Conservation (phyloP, 345 rosid species). For the Hibiscus mutabilis region DNA sequence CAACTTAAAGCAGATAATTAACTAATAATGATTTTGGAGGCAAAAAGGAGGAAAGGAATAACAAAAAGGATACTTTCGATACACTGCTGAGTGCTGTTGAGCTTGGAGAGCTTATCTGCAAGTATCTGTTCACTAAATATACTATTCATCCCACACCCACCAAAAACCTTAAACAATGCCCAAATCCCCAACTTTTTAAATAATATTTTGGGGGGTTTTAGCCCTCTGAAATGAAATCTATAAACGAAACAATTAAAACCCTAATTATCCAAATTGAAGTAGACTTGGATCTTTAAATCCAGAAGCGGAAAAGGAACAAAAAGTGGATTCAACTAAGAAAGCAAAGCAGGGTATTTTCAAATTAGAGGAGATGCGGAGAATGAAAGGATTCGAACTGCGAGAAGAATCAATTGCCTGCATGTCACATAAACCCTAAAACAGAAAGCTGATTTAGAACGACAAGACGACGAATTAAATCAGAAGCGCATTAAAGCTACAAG, state of each 20-base stretch:
- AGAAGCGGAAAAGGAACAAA: background rate
- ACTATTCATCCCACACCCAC: constrained; percentile 70
- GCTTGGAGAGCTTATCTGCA: constrained; percentile 94
- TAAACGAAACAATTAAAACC: background rate
- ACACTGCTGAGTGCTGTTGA: constrained; percentile 91
- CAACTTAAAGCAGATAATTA: background rate
- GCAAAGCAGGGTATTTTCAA: background rate
- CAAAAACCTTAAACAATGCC: background rate
- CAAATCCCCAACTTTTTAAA: background rate
- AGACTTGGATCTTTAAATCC: constrained; percentile 16
- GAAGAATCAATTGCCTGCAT: background rate
- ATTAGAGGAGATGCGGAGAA: constrained; percentile 16
- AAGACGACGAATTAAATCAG: background rate
- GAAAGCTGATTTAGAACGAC: background rate
- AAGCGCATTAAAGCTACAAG: too few species aligned
- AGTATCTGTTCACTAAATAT: constrained; percentile 88
- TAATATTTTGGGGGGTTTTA: too few species aligned
- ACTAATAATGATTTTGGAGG: background rate
- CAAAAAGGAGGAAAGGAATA: too few species aligned
- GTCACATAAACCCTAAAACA: constrained; percentile 6
- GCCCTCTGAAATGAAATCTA: too few species aligned
- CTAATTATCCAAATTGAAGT: constrained; percentile 7
- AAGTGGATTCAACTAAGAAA: background rate
- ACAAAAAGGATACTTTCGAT: constrained; percentile 81
- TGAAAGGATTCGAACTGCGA: background rate